These are phyloP conservation scores for Aspergillus egyptiacus DNA, from an alignment of 495 filamentous ascomycete species.

Conservation along the genomic window DNA sequence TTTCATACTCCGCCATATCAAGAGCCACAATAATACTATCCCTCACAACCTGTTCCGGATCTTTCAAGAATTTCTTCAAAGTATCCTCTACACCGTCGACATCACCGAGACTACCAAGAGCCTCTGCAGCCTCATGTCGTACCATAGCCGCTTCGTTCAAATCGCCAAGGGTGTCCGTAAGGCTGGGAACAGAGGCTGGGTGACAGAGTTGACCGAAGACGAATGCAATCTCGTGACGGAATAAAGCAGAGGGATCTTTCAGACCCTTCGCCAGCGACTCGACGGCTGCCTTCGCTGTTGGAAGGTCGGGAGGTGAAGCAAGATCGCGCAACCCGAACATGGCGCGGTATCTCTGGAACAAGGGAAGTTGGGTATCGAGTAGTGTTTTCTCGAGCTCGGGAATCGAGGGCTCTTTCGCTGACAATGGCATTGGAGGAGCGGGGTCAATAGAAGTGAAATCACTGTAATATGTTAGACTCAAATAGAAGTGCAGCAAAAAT, in stretches of 20 bases:
- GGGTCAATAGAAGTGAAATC: slow-evolving; percentile 95
- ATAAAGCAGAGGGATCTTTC: slow-evolving; percentile 81
- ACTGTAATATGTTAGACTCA: slow-evolving; percentile 40
- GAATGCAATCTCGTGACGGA: slow-evolving; percentile 96
- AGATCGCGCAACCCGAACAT: slow-evolving; percentile 97
- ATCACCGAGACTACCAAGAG: slow-evolving; percentile 90
- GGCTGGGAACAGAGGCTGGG: slow-evolving; percentile 88
- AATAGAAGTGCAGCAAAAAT: background rate
- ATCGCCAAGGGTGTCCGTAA: slow-evolving; percentile 72
- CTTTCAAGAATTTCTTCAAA: slow-evolving; percentile 76
- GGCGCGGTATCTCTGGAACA: slow-evolving; percentile 92
- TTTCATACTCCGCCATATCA: slow-evolving; percentile 98
- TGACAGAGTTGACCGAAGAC: slow-evolving; percentile 96
- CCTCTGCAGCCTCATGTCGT: slow-evolving; percentile 94
- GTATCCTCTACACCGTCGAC: slow-evolving; percentile 88
- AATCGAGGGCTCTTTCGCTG: slow-evolving; percentile 52
- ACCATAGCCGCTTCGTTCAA: slow-evolving; percentile 88
- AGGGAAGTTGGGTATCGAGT: slow-evolving; percentile 67
- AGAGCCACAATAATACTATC: slow-evolving; percentile 93
- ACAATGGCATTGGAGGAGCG: slow-evolving; percentile 75
- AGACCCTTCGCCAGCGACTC: slow-evolving; percentile 82
- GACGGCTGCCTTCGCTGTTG: slow-evolving; percentile 78
- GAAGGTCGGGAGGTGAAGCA: slow-evolving; percentile 82
- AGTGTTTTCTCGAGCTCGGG: slow-evolving; percentile 67
- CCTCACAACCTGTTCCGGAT: slow-evolving; percentile 85